These are phyloP conservation scores for Suillus tomentosus DNA, from an alignment of 768 basidiomycete species.

Conservation along the genomic window DNA sequence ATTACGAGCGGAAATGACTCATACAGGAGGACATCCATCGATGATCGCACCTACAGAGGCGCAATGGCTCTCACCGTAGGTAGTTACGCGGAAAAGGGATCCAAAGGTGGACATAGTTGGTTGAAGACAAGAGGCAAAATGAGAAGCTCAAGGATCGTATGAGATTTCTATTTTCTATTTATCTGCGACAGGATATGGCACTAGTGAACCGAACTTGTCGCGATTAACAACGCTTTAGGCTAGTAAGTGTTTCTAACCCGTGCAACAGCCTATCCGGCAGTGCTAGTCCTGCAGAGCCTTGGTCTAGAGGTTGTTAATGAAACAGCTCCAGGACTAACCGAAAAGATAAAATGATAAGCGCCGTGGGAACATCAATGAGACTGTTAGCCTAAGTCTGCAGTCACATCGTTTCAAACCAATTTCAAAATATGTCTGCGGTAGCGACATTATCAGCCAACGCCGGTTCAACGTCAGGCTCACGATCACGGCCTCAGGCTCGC, in stretches of 20 bases:
- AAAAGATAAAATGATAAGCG: slow-evolving; percentile 3
- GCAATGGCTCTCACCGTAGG: slow-evolving; percentile 98
- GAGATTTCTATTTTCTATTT: slow-evolving; percentile 15
- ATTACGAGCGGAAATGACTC: slow-evolving; percentile 26
- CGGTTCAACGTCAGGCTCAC: slow-evolving; percentile 45
- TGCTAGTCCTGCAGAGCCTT: slow-evolving; percentile 10
- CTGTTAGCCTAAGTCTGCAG: not conserved
- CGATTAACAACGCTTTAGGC: slow-evolving; percentile 14
- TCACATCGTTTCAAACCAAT: not conserved
- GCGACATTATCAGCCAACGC: slow-evolving; percentile 19
- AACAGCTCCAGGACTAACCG: slow-evolving; percentile 10
- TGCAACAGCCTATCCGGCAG: not conserved
- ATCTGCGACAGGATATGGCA: slow-evolving; percentile 14
- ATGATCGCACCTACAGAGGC: slow-evolving; percentile 96
- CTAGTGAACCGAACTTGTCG: slow-evolving; percentile 26
- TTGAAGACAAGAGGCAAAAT: slow-evolving; percentile 17
- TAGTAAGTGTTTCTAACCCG: not conserved
- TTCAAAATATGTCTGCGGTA: slow-evolving; percentile 13
- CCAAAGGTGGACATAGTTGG: slow-evolving; percentile 91
- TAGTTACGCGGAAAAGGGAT: slow-evolving; percentile 88
- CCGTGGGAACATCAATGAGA: slow-evolving; percentile 5
- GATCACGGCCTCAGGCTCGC: slow-evolving; percentile 64
- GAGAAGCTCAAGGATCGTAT: slow-evolving; percentile 3
- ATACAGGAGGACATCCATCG: slow-evolving; percentile 94
- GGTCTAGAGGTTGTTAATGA: slow-evolving; percentile 9